Conservation (phyloP, 768 basidiomycete species). For the Trichaptum fuscoviolaceum region DNA sequence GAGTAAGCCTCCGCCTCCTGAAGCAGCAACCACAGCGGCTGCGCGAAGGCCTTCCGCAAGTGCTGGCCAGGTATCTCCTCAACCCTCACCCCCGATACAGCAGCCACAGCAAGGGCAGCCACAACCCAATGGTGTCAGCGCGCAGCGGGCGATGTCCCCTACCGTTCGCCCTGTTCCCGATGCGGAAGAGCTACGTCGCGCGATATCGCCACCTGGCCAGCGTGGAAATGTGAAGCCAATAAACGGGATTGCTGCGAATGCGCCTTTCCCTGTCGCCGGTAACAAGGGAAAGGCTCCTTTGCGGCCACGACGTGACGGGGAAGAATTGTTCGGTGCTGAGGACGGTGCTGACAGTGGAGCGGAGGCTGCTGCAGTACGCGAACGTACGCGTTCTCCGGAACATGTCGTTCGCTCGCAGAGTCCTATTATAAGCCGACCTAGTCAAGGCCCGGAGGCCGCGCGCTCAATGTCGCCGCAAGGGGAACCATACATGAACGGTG, state of each 20-base stretch:
- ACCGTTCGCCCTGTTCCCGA: conserved; percentile 37
- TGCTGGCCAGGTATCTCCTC: conserved; percentile 17
- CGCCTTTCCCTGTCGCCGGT: conserved; percentile 26
- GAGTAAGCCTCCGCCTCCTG: conserved; percentile 32
- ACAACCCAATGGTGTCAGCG: conserved; percentile 27
- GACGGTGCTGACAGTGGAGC: conserved; percentile 51
- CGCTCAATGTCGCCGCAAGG: conserved; percentile 60
- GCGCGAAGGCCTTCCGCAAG: conserved; percentile 11
- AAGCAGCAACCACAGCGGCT: conserved; percentile 9
- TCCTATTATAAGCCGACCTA: conserved; percentile 36
- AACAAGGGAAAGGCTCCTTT: conserved; percentile 47
- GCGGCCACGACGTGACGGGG: conserved; percentile 43
- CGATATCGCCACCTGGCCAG: conserved; percentile 55
- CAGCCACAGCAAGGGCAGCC: conserved; percentile 23
- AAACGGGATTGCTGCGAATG: conserved; percentile 37
- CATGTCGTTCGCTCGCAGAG: conserved; percentile 50
- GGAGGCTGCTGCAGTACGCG: conserved; percentile 33
- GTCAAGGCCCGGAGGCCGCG: conserved; percentile 21
- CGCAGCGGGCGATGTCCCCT: conserved; percentile 60
- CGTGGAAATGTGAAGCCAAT: conserved; percentile 33
- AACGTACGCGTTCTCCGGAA: conserved; percentile 56
- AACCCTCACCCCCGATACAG: conserved; percentile 27
- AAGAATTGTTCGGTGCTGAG: conserved; percentile 35
- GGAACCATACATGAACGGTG: conserved; percentile 8
- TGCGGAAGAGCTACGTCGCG: conserved; percentile 55